Conservation (phyloP, 805 yeast genomes). For the Naumovozyma dairenensis region DNA sequence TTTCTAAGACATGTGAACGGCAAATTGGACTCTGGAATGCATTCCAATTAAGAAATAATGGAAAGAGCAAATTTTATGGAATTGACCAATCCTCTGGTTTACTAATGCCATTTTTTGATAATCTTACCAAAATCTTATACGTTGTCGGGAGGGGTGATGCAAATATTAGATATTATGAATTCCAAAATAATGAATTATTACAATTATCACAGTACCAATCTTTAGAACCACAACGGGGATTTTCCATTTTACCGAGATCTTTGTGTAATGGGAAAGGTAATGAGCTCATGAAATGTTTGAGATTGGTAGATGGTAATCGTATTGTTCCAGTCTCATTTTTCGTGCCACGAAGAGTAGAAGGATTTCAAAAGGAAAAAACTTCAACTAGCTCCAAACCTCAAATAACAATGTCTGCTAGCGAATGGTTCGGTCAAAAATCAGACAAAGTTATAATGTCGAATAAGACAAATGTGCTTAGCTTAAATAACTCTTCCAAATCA, state of each 20-base stretch:
- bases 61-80: slow-evolving; percentile 79
- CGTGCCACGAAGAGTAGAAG: slow-evolving; percentile 90
- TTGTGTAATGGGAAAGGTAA: slow-evolving; percentile 70
- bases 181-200: slow-evolving; percentile 69
- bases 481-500: too few relatives aligned
- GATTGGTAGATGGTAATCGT: slow-evolving; percentile 74
- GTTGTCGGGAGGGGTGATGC: slow-evolving; percentile 98
- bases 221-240: slow-evolving; percentile 90
- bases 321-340: slow-evolving; percentile 88
- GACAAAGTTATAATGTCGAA: too few relatives aligned
- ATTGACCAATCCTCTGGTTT: slow-evolving; percentile 91
- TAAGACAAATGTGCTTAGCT: too few relatives aligned
- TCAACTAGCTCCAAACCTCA: too few relatives aligned
- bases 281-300: slow-evolving; percentile 74
- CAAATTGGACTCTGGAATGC: slow-evolving; percentile 94
- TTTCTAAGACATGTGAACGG: slow-evolving; percentile 84
- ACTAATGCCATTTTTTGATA: slow-evolving; percentile 84
- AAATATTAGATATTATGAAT: slow-evolving; percentile 88
- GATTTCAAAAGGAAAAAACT: too few relatives aligned
- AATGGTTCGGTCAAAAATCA: too few relatives aligned
- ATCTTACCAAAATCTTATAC: slow-evolving; percentile 66
- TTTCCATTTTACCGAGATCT: slow-evolving; percentile 81
- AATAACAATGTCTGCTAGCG: too few relatives aligned
- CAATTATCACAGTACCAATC: slow-evolving; percentile 86
- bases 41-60: slow-evolving; percentile 61